Percentiles rank a stretch among this genome's conserved stretches.
phyloP scores from a whole-genome alignment of 2,329 filamentous ascomycete species.

The Fusarium siculi region DNA sequence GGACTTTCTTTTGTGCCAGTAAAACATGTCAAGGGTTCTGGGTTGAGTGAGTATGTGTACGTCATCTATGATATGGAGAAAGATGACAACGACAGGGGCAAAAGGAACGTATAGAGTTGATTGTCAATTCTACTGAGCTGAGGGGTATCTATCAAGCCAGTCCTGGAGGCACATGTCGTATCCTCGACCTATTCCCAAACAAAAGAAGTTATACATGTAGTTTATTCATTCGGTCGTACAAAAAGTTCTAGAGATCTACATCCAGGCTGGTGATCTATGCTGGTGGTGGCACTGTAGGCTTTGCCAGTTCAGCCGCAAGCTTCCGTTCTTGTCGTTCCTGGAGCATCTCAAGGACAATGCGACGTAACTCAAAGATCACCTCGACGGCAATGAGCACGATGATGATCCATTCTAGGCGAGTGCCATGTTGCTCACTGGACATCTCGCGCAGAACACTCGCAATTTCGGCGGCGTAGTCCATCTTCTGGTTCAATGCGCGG shows the following conservation, averaged over 20 bases:
- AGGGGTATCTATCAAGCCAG: conserved; percentile 40
- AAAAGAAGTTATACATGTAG: conserved; percentile 3
- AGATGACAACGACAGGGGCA: not conserved
- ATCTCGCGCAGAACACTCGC: conserved; percentile 88
- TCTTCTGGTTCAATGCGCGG: conserved; percentile 92
- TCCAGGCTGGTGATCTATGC: not conserved
- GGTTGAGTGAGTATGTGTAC: not conserved
- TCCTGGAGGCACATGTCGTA: not conserved
- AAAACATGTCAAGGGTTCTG: not conserved
- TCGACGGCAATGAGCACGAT: conserved; percentile 94
- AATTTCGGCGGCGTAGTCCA: conserved; percentile 97
- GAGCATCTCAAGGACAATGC: conserved; percentile 73
- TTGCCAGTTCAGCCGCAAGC: conserved; percentile 30
- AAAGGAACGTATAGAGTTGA: conserved; percentile 1
- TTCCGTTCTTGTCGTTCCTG: conserved; percentile 53
- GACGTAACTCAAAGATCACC: conserved; percentile 84
- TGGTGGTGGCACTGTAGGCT: not conserved
- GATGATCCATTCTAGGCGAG: conserved; percentile 93
- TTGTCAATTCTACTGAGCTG: conserved; percentile 39
- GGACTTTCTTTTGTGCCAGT: not conserved
- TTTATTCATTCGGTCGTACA: conserved; percentile 23
- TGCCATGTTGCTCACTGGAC: conserved; percentile 88
- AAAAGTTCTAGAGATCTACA: not conserved
- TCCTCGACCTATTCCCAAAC: conserved; percentile 7
- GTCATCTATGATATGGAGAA: not conserved